A percentile compares a stretch with the other conserved stretches of the same genome.
Conservation (phyloP, 352 stramenopile species). For the Globisporangium ultimum region DNA sequence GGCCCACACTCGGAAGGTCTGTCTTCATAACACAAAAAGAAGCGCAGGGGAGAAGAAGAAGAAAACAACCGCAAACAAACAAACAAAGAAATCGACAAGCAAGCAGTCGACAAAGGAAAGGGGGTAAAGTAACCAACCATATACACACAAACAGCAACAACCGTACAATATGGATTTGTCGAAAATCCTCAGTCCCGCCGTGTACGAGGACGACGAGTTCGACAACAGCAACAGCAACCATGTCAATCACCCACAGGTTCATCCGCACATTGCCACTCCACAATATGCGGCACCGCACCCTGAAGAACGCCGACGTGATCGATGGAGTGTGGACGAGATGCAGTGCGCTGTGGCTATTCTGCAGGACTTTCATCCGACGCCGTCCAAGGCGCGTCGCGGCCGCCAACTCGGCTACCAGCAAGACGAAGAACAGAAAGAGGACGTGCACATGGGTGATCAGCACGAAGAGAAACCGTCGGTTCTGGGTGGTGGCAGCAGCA, state of each 20-base stretch:
- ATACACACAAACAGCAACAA: slow-evolving; percentile 14
- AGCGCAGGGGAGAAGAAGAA: slow-evolving; percentile 8
- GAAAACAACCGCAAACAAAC: slow-evolving; percentile 2
- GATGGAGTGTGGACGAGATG: slow-evolving; percentile 51
- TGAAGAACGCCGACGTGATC: slow-evolving; percentile 3
- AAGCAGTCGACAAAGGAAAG: too few species aligned
- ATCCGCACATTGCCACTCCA: neutral
- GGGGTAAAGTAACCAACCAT: neutral
- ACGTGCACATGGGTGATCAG: slow-evolving; percentile 9
- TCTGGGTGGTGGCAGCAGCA: slow-evolving; percentile 14
- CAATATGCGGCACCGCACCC: neutral
- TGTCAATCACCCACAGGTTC: neutral
- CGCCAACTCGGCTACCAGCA: slow-evolving; percentile 14
- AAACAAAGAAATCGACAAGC: slow-evolving; percentile 1
- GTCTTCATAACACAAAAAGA: slow-evolving; percentile 15
- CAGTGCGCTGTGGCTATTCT: slow-evolving; percentile 61
- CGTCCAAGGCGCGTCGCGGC: slow-evolving; percentile 1
- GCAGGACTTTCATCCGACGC: slow-evolving; percentile 45
- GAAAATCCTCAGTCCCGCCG: slow-evolving; percentile 43
- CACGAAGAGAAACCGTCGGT: slow-evolving; percentile 2
- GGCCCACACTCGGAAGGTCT: slow-evolving; percentile 2
- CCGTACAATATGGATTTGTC: slow-evolving; percentile 43
- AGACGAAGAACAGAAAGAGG: slow-evolving; percentile 16
- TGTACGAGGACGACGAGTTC: slow-evolving; percentile 25
- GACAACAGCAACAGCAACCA: neutral